Percentiles rank a stretch among this genome's conserved stretches.
Evolutionary conservation across 106 monocot genomes (phyloP).

Genomic region (Dendrobium catenatum): DNA sequence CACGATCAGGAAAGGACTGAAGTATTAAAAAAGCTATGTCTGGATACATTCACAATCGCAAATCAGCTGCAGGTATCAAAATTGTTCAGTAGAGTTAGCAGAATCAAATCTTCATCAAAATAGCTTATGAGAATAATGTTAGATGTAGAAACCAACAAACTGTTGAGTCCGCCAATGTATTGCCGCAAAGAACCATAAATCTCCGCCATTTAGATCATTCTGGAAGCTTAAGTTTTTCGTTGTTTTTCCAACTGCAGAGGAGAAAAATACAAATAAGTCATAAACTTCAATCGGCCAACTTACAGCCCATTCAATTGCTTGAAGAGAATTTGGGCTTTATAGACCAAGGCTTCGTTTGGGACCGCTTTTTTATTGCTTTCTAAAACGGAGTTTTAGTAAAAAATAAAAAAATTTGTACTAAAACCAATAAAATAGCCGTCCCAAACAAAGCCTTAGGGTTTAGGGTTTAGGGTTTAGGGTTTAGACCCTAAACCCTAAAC

Average conservation of each 20-base stretch:
- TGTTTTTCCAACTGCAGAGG: not conserved
- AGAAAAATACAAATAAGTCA: not conserved
- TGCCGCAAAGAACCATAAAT: not conserved
- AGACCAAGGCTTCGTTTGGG: too few species aligned
- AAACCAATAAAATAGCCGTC: too few species aligned
- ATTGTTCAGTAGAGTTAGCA: not conserved
- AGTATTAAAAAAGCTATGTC: too few species aligned
- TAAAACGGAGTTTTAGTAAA: too few species aligned
- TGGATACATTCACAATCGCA: too few species aligned
- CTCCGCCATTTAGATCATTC: not conserved
- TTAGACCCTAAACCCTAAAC: too few species aligned
- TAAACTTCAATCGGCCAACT: not conserved
- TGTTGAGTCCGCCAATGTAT: not conserved
- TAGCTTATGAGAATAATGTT: not conserved
- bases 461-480: too few species aligned
- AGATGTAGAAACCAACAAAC: not conserved
- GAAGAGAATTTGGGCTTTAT: not conserved
- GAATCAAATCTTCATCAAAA: not conserved
- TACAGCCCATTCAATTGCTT: not conserved
- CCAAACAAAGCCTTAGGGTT: too few species aligned
- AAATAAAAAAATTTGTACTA: too few species aligned
- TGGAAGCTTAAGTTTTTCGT: slow-evolving; percentile 2
- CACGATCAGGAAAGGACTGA: too few species aligned
- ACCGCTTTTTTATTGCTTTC: too few species aligned
- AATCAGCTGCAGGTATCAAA: too few species aligned